phyloP scores from a whole-genome alignment of 164 flowering plant genomes.

The Echeveria elegans region DNA sequence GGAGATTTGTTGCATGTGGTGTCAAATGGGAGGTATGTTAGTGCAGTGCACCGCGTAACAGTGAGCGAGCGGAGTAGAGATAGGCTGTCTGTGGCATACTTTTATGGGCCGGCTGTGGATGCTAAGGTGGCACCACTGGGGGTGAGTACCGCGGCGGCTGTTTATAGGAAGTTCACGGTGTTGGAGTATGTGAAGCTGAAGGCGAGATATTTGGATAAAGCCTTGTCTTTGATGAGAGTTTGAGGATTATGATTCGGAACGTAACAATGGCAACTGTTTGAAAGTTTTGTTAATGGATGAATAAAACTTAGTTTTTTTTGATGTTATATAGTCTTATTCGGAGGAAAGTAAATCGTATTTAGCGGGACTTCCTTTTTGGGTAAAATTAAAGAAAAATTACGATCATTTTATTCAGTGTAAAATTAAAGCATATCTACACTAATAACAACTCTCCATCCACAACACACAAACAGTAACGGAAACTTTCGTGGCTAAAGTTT shows the following conservation, averaged over 20 bases:
- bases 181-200: constrained; percentile 21
- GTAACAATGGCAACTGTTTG: too few species aligned
- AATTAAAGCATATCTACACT: too few species aligned
- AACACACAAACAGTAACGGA: too few species aligned
- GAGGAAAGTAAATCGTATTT: too few species aligned
- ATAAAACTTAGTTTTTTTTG: too few species aligned
- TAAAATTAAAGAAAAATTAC: too few species aligned
- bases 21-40: constrained; percentile 25
- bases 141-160: constrained; percentile 9
- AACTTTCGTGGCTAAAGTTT: too few species aligned
- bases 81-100: constrained; percentile 27
- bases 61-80: constrained; percentile 18
- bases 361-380: too few species aligned
- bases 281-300: too few species aligned
- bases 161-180: constrained; percentile 24
- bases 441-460: too few species aligned
- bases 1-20: constrained; percentile 36
- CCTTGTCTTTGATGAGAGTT: constrained; percentile 11
- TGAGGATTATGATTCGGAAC: not conserved
- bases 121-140: constrained; percentile 17
- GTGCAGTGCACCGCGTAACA: constrained; percentile 22
- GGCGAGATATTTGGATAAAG: constrained; percentile 20
- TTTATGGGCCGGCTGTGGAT: constrained; percentile 28
- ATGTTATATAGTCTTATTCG: too few species aligned
- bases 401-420: too few species aligned